Percentiles rank a stretch among this genome's conserved stretches.
Evolutionary conservation across 2,329 filamentous ascomycete genomes (phyloP).

Genomic region (Alternaria tenuissima): DNA sequence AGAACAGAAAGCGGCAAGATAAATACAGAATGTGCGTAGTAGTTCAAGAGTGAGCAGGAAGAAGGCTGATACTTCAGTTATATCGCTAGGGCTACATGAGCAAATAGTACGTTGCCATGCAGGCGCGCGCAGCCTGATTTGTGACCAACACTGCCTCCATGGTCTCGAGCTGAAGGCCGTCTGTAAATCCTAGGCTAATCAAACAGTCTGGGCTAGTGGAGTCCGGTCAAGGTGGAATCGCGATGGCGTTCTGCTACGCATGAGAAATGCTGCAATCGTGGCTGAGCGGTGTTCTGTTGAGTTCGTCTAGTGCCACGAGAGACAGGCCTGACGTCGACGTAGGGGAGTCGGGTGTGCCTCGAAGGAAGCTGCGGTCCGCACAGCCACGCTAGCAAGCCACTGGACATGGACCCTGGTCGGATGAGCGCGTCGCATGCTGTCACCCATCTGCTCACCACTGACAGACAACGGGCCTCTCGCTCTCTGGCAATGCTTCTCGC

Average conservation of each 20-base stretch:
- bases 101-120: conserved; percentile 9
- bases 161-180: conserved; percentile 23
- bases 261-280: conserved; percentile 5
- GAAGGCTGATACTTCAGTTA: conserved; percentile 30
- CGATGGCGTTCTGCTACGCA: conserved; percentile 3
- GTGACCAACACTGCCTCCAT: conserved; percentile 39
- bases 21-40: background rate
- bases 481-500: conserved; percentile 39
- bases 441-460: background rate
- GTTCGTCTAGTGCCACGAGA: conserved; percentile 2
- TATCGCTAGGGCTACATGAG: conserved; percentile 22
- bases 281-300: conserved; percentile 4
- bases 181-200: conserved; percentile 31
- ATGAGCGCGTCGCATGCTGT: conserved; percentile 7
- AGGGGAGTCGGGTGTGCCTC: conserved; percentile 6
- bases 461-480: conserved; percentile 6
- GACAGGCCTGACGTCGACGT: background rate
- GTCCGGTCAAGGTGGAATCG: conserved; percentile 16
- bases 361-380: conserved; percentile 9
- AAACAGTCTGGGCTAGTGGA: conserved; percentile 6
- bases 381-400: conserved; percentile 21
- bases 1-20: background rate
- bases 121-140: conserved; percentile 24
- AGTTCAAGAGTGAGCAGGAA: conserved; percentile 8
- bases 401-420: conserved; percentile 7